phyloP scores from a whole-genome alignment of 192 early-diverging fungal genomes.

The Spizellomyces punctatus region DNA sequence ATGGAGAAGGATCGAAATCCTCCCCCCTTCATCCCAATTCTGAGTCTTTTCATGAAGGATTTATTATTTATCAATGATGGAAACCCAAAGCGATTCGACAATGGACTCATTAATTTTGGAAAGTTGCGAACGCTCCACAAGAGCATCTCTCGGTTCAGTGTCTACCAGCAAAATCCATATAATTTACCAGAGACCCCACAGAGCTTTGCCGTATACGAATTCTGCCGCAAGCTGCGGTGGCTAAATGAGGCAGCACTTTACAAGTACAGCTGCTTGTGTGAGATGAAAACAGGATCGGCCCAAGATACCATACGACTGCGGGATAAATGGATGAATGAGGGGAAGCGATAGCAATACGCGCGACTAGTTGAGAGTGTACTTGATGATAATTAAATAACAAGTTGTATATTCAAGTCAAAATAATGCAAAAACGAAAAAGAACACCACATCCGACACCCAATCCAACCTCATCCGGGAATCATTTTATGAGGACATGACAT shows the following conservation, averaged over 20 bases:
- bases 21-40: conserved; percentile 22
- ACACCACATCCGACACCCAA: no score
- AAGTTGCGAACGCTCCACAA: conserved; percentile 24
- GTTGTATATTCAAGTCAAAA: no score
- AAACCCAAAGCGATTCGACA: conserved; percentile 58
- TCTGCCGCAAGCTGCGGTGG: neutral
- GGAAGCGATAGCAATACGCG: neutral
- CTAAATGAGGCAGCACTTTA: conserved; percentile 36
- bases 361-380: neutral
- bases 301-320: conserved; percentile 13
- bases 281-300: conserved; percentile 24
- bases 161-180: conserved; percentile 16
- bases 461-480: neutral
- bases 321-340: conserved; percentile 31
- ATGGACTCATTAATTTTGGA: conserved; percentile 26
- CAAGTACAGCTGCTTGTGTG: conserved; percentile 36
- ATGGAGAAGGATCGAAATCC: conserved; percentile 9
- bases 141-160: neutral
- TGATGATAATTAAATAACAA: no score
- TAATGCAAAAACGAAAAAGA: no score
- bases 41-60: conserved; percentile 58
- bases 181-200: neutral
- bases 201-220: neutral
- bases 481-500: conserved; percentile 3
- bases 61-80: conserved; percentile 77